Evolutionary conservation across 2,329 filamentous ascomycete species (phyloP).

Genomic region (Stagonosporopsis vannaccii): DNA sequence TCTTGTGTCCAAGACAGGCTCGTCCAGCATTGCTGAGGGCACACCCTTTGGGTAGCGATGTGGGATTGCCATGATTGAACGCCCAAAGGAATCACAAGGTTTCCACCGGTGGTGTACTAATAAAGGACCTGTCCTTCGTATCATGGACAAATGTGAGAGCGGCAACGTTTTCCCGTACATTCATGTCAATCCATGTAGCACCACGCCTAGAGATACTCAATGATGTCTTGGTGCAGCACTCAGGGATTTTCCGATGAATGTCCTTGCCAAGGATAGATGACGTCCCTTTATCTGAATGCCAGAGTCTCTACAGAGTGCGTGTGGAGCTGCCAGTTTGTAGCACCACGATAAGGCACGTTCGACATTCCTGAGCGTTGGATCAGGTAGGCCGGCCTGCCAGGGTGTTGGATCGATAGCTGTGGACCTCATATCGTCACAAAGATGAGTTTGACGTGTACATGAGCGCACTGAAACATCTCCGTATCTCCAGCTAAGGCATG

Average conservation of each 20-base stretch:
- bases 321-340: neutral
- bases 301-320: neutral
- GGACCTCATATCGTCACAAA: neutral
- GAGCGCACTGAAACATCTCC: neutral
- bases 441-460: neutral
- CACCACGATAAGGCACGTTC: slow-evolving; percentile 5
- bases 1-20: too few relatives aligned
- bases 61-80: too few relatives aligned
- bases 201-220: too few relatives aligned
- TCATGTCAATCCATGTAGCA: too few relatives aligned
- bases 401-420: neutral
- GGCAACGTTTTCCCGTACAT: too few relatives aligned
- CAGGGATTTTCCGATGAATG: neutral
- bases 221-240: neutral
- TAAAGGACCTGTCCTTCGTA: too few relatives aligned
- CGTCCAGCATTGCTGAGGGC: too few relatives aligned
- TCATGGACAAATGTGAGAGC: too few relatives aligned
- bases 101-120: too few relatives aligned
- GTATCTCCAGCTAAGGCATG: neutral
- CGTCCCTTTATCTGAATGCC: neutral
- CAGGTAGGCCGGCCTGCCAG: neutral
- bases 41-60: too few relatives aligned
- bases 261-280: slow-evolving; percentile 1
- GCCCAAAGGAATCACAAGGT: too few relatives aligned
- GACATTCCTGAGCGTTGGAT: neutral